These are phyloP conservation scores for Paramecium biaurelia DNA, from an alignment of 73 alveolate genomes.

Conservation along the genomic window DNA sequence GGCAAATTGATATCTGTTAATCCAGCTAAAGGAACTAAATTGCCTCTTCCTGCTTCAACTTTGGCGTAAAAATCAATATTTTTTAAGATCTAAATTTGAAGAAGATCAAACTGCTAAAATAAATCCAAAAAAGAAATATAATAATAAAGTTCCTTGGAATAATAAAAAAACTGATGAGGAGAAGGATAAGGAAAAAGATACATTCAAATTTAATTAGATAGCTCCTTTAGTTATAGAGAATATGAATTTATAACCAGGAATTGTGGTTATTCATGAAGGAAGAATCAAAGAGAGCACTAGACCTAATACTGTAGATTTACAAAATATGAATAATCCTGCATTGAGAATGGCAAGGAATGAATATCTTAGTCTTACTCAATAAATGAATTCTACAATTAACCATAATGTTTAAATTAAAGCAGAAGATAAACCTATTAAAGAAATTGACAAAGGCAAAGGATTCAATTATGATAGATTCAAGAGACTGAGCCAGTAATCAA, in stretches of 20 bases:
- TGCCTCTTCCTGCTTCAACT: not conserved
- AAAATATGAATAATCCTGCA: not conserved
- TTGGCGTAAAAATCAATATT: not conserved
- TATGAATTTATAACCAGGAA: conserved; percentile 25
- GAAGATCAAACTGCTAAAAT: not conserved
- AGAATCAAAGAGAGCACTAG: not conserved
- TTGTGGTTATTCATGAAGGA: not conserved
- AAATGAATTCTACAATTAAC: not conserved
- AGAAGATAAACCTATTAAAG: not conserved
- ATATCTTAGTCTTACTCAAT: not conserved
- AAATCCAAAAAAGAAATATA: not conserved
- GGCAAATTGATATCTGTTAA: conserved; percentile 36
- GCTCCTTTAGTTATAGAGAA: conserved; percentile 9
- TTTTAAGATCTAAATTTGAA: not conserved
- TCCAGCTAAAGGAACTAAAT: not conserved
- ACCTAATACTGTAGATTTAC: not conserved
- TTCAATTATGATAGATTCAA: not conserved
- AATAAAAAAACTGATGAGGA: not conserved
- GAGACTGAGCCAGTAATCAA: not conserved
- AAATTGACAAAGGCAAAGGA: not conserved
- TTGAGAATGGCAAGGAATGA: conserved; percentile 30
- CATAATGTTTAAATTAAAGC: not conserved
- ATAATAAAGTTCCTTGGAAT: not conserved
- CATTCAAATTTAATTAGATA: not conserved
- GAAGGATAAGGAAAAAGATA: conserved; percentile 31